Evolutionary conservation across 257 asterid genomes (phyloP).

Genomic region (Thymus mandschuricus): DNA sequence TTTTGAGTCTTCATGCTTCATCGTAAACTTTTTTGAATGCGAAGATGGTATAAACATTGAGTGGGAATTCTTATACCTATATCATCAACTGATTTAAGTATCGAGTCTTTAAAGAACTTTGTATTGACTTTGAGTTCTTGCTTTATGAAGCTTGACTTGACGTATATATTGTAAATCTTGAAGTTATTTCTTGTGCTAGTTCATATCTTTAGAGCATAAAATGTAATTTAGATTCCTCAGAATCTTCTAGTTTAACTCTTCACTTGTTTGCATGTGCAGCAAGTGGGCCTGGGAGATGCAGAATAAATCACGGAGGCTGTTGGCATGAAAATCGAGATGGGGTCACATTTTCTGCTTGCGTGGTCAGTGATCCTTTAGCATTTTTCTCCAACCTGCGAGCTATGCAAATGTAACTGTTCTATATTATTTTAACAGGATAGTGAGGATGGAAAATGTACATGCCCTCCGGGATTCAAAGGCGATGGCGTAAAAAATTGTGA

Average conservation of each 20-base stretch:
- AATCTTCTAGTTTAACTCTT: no score
- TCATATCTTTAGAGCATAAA: background rate
- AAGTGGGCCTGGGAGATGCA: conserved; percentile 74
- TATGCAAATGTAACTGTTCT: conserved; percentile 12
- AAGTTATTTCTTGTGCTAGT: background rate
- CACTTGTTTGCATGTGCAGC: conserved; percentile 37
- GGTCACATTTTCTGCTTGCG: conserved; percentile 71
- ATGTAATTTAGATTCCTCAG: background rate
- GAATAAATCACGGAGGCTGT: conserved; percentile 86
- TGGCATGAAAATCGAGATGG: conserved; percentile 77
- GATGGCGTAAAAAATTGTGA: conserved; percentile 82
- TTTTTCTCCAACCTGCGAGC: conserved; percentile 10
- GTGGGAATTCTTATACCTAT: background rate
- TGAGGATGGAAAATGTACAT: conserved; percentile 71
- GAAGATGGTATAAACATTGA: background rate
- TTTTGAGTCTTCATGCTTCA: background rate
- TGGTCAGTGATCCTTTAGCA: conserved; percentile 54
- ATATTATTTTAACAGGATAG: conserved; percentile 49
- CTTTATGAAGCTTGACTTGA: background rate
- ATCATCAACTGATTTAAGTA: background rate
- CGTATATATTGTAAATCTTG: background rate
- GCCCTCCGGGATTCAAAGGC: conserved; percentile 87
- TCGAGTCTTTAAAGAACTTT: background rate
- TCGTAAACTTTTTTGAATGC: background rate
- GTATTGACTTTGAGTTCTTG: background rate